These are phyloP conservation scores for Gypsophila paniculata DNA, from an alignment of 179 eudicot species.

Conservation along the genomic window DNA sequence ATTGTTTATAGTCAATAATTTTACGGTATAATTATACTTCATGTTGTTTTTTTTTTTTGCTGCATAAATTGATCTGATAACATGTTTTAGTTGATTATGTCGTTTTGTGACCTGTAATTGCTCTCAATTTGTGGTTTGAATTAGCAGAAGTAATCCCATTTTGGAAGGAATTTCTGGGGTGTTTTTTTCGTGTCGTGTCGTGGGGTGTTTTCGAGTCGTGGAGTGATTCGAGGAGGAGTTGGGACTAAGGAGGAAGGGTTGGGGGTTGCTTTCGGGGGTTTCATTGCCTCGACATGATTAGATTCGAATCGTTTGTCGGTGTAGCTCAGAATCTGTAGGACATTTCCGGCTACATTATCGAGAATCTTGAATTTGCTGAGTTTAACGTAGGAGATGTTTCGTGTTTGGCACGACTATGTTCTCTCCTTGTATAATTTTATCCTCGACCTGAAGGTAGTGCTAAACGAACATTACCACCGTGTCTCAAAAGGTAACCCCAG, in stretches of 20 bases:
- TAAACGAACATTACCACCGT: too few species aligned
- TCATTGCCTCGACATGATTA: neutral
- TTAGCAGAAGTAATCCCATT: too few species aligned
- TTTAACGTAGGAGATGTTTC: constrained; percentile 17
- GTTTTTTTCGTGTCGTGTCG: too few species aligned
- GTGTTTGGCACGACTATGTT: neutral
- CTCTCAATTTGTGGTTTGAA: constrained; percentile 19
- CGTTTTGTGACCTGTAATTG: constrained; percentile 16
- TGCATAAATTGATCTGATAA: too few species aligned
- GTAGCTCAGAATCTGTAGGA: constrained; percentile 19
- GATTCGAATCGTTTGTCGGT: constrained; percentile 11
- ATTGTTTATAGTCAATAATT: neutral
- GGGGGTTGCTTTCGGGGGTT: constrained; percentile 28
- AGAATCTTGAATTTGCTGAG: constrained; percentile 13
- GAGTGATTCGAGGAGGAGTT: too few species aligned
- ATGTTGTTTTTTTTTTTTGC: too few species aligned
- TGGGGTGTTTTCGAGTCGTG: too few species aligned
- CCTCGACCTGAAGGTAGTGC: too few species aligned
- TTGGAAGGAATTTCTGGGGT: too few species aligned
- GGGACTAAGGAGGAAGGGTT: neutral
- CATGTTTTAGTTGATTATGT: neutral
- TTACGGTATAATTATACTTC: neutral
- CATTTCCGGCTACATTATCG: neutral
- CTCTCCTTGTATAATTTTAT: neutral
- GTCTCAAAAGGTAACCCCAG: too few species aligned